phyloP scores from a whole-genome alignment of 345 rosid species.

The Mangifera indica region DNA sequence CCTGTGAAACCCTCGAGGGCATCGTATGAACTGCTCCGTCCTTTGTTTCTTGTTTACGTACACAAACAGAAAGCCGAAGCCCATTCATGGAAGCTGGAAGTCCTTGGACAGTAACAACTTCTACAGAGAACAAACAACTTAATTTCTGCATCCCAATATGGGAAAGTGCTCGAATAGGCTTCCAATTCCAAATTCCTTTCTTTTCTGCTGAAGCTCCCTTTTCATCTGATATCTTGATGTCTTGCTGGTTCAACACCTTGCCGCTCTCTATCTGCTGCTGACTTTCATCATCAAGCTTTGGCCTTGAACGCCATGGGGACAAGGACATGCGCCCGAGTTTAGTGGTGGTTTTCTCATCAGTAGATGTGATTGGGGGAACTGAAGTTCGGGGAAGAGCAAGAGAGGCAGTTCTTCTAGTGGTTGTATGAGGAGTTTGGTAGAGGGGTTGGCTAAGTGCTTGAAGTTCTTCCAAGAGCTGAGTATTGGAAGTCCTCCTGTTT shows the following conservation, averaged over 20 bases:
- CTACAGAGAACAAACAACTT: slow-evolving; percentile 85
- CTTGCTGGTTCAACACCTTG: slow-evolving; percentile 16
- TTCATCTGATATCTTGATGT: slow-evolving; percentile 34
- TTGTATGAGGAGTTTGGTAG: slow-evolving; percentile 57
- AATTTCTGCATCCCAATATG: slow-evolving; percentile 87
- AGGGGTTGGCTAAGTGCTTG: slow-evolving; percentile 78
- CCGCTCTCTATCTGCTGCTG: slow-evolving; percentile 27
- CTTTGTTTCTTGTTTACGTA: slow-evolving; percentile 77
- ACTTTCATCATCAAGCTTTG: slow-evolving; percentile 53
- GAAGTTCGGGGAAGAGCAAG: slow-evolving; percentile 81
- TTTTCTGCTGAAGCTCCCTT: slow-evolving; percentile 39
- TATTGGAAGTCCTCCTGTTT: slow-evolving; percentile 58
- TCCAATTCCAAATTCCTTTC: slow-evolving; percentile 92
- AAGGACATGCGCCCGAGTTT: slow-evolving; percentile 66
- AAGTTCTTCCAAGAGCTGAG: slow-evolving; percentile 79
- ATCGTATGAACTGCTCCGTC: slow-evolving; percentile 87
- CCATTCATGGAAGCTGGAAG: slow-evolving; percentile 94
- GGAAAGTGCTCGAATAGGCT: slow-evolving; percentile 75
- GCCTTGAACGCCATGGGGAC: slow-evolving; percentile 87
- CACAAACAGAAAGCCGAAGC: slow-evolving; percentile 80
- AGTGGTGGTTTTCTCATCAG: slow-evolving; percentile 36
- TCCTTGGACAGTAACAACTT: slow-evolving; percentile 77
- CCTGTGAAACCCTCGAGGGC: slow-evolving; percentile 90
- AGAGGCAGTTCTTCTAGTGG: slow-evolving; percentile 59
- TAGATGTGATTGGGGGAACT: slow-evolving; percentile 34